Base-by-base conservation (phyloP, 805 yeast genomes). In the Hanseniaspora hatyaiensis region DNA sequence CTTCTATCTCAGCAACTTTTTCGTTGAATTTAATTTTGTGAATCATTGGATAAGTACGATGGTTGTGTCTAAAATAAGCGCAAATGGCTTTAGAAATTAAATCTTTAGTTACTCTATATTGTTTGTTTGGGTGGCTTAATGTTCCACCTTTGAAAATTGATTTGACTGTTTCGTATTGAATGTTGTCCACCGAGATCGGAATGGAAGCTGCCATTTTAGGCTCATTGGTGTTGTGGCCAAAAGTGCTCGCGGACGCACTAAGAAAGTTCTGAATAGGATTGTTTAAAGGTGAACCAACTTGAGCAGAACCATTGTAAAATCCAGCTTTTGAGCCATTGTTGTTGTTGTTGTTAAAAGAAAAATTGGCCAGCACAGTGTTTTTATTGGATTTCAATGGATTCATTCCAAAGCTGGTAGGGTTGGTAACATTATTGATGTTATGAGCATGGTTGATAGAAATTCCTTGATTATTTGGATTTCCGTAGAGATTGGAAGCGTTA, bases 1-100 rank as follows among this genome's bases (percentile, higher is more conserved):
- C 57, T 6, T 58, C 45, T 4, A 64, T 57, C 1, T 57, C 55
- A 2, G 61, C 55, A 6, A 68, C 66, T 15, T 57, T 54, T 6
- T 60, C 59, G 34, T 64, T 40, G 45, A 70, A 67, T 15, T 60
- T 63, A 2, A 61, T 52, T 43, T 69, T 68, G 49, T 69, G 64
- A 37, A 71, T 57, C 56, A 70, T 65, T 16, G 73, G 74, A 52
- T 68, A 67, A 3, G 70, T 60, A 37, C 69, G 57, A 40, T 70
- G 72, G 41, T 67, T 68, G 52, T 67, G 72, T 40, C 67, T 66
- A 52, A 71, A 67, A 55, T 65, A 72, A 1, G 71, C 72, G 19
- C 68, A 67, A 8, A 70, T 61, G 38, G 69, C 68, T 29, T 63
- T 55, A 33, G 63, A 57, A 15, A 64, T 61, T 5, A 67, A 51